These are phyloP conservation scores for Isoetes taiwanensis DNA, from an alignment of 75 land plant species.

Conservation along the genomic window DNA sequence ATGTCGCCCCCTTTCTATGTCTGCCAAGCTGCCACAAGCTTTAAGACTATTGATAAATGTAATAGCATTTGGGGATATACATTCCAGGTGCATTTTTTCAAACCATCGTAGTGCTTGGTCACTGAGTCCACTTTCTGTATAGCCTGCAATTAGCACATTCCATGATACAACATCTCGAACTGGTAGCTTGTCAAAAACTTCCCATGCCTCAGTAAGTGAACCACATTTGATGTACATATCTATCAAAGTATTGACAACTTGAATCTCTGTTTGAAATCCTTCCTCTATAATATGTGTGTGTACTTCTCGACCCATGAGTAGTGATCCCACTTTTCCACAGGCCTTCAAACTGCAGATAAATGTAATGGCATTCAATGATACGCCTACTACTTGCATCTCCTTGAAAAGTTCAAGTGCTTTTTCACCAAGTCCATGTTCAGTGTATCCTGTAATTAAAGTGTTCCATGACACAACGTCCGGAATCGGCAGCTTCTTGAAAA, in stretches of 20 bases:
- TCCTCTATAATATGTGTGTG: too few species aligned
- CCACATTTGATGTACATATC: not conserved
- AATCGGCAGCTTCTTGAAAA: slow-evolving; percentile 15
- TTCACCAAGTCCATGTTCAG: slow-evolving; percentile 16
- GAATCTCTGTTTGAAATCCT: not conserved
- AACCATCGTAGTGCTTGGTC: not conserved
- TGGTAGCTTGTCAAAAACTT: not conserved
- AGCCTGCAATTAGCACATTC: not conserved
- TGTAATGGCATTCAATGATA: too few species aligned
- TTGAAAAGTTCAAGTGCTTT: slow-evolving; percentile 17
- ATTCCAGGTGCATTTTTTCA: not conserved
- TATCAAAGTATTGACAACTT: not conserved
- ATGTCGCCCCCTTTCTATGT: not conserved
- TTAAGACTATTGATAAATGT: too few species aligned
- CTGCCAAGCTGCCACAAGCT: not conserved
- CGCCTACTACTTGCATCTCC: not conserved
- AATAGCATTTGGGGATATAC: too few species aligned
- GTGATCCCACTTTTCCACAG: slow-evolving; percentile 2
- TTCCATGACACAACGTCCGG: slow-evolving; percentile 27
- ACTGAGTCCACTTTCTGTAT: not conserved
- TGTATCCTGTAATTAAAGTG: slow-evolving; percentile 29
- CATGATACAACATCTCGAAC: not conserved
- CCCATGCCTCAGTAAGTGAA: not conserved
- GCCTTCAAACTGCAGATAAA: not conserved
- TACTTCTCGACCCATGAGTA: too few species aligned